A percentile compares a stretch with the other conserved stretches of the same genome.
These are phyloP conservation scores for Stromatinia cepivora DNA, from an alignment of 2,329 filamentous ascomycete species.

Conservation along the genomic window DNA sequence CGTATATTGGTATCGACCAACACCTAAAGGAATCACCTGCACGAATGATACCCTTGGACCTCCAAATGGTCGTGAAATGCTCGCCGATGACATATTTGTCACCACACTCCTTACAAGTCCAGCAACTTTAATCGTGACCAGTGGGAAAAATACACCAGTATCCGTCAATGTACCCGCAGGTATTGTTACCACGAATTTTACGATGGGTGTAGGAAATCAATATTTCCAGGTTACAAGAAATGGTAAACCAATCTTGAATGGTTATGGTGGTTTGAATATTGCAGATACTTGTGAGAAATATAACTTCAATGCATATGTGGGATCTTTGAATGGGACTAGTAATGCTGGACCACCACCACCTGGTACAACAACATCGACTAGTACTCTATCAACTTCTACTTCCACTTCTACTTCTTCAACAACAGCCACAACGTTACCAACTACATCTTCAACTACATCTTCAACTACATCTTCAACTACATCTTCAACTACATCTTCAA, in stretches of 20 bases:
- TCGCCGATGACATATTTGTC: conserved; percentile 40
- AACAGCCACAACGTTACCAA: neutral
- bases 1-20: conserved; percentile 42
- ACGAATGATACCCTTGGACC: conserved; percentile 35
- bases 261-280: conserved; percentile 36
- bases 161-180: conserved; percentile 39
- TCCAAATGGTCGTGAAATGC: conserved; percentile 37
- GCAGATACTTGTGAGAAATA: conserved; percentile 37
- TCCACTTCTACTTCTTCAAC: conserved; percentile 10
- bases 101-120: conserved; percentile 40
- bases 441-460: neutral
- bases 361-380: conserved; percentile 10
- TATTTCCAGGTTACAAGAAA: conserved; percentile 37
- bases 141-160: conserved; percentile 34
- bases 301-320: conserved; percentile 43
- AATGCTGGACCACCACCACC: conserved; percentile 19
- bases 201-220: conserved; percentile 41
- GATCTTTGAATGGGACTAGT: conserved; percentile 30
- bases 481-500: neutral
- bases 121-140: conserved; percentile 38
- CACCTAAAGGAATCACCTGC: conserved; percentile 37
- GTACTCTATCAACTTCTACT: conserved; percentile 19
- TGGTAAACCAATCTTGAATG: conserved; percentile 30
- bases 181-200: conserved; percentile 39
- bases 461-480: neutral